phyloP scores from a whole-genome alignment of 257 asterid genomes.

The Paraleonurus japonicus region DNA sequence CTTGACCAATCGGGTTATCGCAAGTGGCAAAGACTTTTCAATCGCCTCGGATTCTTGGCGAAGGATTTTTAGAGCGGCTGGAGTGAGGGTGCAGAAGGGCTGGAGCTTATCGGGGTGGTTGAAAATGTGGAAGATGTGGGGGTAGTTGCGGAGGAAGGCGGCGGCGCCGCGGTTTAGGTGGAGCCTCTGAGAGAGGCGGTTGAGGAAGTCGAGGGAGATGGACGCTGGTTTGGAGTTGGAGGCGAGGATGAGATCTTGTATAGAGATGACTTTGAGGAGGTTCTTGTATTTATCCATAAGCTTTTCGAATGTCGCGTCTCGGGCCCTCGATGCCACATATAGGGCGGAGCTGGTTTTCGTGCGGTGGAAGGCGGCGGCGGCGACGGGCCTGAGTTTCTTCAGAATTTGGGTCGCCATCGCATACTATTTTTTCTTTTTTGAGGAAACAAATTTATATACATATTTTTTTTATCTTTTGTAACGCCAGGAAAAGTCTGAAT shows the following conservation, averaged over 20 bases:
- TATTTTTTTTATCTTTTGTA: too few relatives aligned
- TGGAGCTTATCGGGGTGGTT: conserved; percentile 52
- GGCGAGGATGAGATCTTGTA: conserved; percentile 81
- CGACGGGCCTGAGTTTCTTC: conserved; percentile 29
- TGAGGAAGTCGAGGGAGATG: conserved; percentile 75
- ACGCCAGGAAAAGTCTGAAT: too few relatives aligned
- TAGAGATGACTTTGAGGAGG: conserved; percentile 61
- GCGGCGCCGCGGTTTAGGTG: conserved; percentile 84
- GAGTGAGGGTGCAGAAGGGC: conserved; percentile 65
- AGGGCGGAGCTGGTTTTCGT: conserved; percentile 68
- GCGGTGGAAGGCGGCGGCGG: conserved; percentile 38
- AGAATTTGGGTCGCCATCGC: conserved; percentile 53
- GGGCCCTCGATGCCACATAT: conserved; percentile 66
- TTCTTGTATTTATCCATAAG: conserved; percentile 83
- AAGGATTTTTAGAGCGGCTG: conserved; percentile 43
- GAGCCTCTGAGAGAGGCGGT: conserved; percentile 77
- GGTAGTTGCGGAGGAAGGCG: conserved; percentile 74
- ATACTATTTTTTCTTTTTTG: not conserved
- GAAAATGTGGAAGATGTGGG: conserved; percentile 76
- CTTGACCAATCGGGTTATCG: conserved; percentile 54
- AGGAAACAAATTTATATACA: not conserved
- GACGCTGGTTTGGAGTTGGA: conserved; percentile 46
- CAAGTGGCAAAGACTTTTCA: conserved; percentile 43
- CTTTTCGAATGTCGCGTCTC: conserved; percentile 87
- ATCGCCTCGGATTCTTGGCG: conserved; percentile 54